A percentile compares a stretch with the other conserved stretches of the same genome.
These are phyloP conservation scores for Melaleuca quinquenervia DNA, from an alignment of 345 rosid species.

Conservation along the genomic window DNA sequence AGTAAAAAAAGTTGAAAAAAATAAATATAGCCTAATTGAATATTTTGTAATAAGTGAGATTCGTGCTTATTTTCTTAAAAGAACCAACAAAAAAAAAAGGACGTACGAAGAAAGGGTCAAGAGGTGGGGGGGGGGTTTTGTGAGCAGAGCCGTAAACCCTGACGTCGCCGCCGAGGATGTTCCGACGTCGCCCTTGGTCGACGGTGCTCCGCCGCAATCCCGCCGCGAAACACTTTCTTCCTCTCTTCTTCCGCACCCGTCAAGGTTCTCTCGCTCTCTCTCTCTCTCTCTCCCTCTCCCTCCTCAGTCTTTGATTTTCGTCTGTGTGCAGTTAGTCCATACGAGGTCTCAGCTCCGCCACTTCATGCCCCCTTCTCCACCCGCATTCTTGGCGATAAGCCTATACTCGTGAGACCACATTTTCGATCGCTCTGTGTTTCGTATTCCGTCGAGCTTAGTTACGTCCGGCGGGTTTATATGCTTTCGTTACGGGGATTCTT, in stretches of 20 bases:
- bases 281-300: not conserved
- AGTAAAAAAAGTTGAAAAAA: not conserved
- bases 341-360: conserved; percentile 10
- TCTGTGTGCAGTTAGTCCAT: conserved; percentile 20
- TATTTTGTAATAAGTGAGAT: not conserved
- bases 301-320: not conserved
- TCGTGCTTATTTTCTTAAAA: not conserved
- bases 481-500: not conserved
- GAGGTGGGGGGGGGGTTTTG: not conserved
- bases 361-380: conserved; percentile 46
- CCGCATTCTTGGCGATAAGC: conserved; percentile 46
- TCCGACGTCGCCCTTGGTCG: not conserved
- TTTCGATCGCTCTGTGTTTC: not conserved
- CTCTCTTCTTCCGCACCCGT: not conserved
- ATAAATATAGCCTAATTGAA: not conserved
- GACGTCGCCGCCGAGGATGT: not conserved
- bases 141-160: not conserved
- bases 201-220: not conserved
- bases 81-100: not conserved
- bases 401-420: conserved; percentile 51
- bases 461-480: not conserved
- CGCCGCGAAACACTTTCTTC: not conserved
- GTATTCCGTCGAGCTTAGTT: not conserved
- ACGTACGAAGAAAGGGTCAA: not conserved
- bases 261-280: not conserved